Conservation (phyloP, 495 filamentous ascomycete genomes). For the Podospora bellae-mahoneyi region DNA sequence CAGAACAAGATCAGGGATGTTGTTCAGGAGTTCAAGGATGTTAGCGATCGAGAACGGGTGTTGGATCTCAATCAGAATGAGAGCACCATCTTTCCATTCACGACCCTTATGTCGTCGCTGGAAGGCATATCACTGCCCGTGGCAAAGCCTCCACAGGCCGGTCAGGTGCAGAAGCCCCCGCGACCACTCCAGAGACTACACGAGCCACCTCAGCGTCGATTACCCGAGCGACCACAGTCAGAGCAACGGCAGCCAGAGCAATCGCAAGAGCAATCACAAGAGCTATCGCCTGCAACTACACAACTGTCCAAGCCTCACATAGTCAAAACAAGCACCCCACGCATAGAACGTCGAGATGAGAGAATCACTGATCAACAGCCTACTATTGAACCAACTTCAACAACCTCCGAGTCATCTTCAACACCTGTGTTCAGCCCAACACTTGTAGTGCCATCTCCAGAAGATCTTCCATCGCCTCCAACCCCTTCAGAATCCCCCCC, state of each 20-base stretch:
- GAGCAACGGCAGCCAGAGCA: too few species aligned
- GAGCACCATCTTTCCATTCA: constrained; percentile 18
- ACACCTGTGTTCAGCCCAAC: background rate
- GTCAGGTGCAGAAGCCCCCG: constrained; percentile 1
- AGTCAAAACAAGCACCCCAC: background rate
- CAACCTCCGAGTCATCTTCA: background rate
- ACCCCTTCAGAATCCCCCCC: background rate
- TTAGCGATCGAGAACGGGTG: background rate
- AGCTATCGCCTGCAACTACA: too few species aligned
- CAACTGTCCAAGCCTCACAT: background rate
- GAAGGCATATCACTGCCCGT: constrained; percentile 1
- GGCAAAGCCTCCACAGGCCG: background rate
- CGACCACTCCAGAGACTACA: background rate
- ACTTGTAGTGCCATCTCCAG: background rate
- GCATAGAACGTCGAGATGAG: background rate
- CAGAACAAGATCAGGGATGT: constrained; percentile 7
- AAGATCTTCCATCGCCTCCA: background rate
- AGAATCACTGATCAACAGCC: background rate
- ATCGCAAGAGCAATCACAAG: too few species aligned
- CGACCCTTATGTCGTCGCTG: constrained; percentile 9
- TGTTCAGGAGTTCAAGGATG: constrained; percentile 7
- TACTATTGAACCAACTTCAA: background rate
- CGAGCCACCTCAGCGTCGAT: background rate
- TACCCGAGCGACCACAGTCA: background rate
- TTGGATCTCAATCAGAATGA: constrained; percentile 17